A percentile compares a stretch with the other conserved stretches of the same genome.
phyloP scores from a whole-genome alignment of 1,284 basidiomycete species.

The Ceratobasidium sp. region DNA sequence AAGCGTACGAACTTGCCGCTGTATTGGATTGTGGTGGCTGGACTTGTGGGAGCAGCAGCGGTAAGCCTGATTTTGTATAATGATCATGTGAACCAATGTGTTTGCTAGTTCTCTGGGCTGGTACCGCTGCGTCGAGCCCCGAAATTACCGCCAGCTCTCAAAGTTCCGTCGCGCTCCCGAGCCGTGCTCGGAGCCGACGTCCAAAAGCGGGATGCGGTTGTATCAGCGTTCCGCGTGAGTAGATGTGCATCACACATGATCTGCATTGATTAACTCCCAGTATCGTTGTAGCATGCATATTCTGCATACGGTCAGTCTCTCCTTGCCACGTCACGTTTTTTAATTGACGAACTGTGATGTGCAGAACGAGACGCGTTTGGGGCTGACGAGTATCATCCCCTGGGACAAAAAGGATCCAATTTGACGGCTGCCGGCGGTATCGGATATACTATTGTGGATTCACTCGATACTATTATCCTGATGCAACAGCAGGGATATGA shows the following conservation, averaged over 20 bases:
- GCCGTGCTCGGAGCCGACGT: conserved; percentile 67
- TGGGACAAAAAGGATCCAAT: conserved; percentile 78
- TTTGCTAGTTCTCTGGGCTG: conserved; percentile 33
- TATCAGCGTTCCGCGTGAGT: conserved; percentile 81
- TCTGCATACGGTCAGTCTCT: conserved; percentile 72
- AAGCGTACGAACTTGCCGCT: conserved; percentile 1
- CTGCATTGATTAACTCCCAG: neutral
- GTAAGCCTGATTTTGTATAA: neutral
- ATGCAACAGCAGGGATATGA: conserved; percentile 82
- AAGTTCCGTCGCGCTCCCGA: conserved; percentile 46
- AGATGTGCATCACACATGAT: neutral
- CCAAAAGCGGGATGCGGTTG: conserved; percentile 73
- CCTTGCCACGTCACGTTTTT: conserved; percentile 20
- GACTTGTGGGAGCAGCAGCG: conserved; percentile 22
- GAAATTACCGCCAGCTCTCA: neutral
- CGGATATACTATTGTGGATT: conserved; percentile 86
- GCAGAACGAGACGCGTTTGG: conserved; percentile 88
- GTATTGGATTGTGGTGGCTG: conserved; percentile 30
- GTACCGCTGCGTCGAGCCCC: conserved; percentile 6
- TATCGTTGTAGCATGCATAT: conserved; percentile 75
- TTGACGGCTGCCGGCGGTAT: conserved; percentile 80
- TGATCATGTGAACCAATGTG: neutral
- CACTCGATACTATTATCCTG: conserved; percentile 86
- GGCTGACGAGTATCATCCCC: conserved; percentile 87
- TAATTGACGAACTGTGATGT: conserved; percentile 1